Conservation (phyloP, 306 rosid species). For the Oxytropis ochrocephala region DNA sequence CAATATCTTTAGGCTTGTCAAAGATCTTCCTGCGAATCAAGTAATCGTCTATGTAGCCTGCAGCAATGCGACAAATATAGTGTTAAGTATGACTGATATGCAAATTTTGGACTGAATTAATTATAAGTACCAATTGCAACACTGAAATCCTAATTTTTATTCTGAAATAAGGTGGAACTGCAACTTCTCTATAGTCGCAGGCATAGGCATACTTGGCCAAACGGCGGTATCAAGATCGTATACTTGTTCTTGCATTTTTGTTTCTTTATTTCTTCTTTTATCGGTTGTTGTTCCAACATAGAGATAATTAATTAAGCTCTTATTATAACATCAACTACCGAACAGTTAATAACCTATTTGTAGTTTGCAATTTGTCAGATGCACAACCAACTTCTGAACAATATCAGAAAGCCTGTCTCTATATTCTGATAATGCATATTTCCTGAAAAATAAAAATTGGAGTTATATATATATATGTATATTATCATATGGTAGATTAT, state of each 20-base stretch:
- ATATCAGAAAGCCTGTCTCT: not conserved
- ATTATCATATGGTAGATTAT: not conserved
- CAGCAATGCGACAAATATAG: slow-evolving; percentile 13
- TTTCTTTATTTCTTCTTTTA: too few species aligned
- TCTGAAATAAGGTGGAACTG: too few species aligned
- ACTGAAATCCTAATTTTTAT: too few species aligned
- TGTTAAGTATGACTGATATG: too few species aligned
- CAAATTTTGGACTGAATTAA: too few species aligned
- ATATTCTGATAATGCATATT: not conserved
- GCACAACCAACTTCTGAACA: not conserved
- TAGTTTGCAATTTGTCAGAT: not conserved
- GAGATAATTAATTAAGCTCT: not conserved
- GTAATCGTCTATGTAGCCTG: not conserved
- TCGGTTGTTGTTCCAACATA: too few species aligned
- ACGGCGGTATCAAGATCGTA: too few species aligned
- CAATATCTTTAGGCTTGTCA: slow-evolving; percentile 22
- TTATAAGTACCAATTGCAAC: too few species aligned
- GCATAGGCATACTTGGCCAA: too few species aligned
- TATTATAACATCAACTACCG: not conserved
- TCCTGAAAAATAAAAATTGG: not conserved
- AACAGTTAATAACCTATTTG: slow-evolving; percentile 13
- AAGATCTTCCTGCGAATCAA: not conserved
- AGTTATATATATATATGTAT: too few species aligned
- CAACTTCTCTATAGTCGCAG: too few species aligned
- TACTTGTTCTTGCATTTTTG: too few species aligned